Evolutionary conservation across 768 basidiomycete genomes (phyloP).

Genomic region (Mycena floridula): DNA sequence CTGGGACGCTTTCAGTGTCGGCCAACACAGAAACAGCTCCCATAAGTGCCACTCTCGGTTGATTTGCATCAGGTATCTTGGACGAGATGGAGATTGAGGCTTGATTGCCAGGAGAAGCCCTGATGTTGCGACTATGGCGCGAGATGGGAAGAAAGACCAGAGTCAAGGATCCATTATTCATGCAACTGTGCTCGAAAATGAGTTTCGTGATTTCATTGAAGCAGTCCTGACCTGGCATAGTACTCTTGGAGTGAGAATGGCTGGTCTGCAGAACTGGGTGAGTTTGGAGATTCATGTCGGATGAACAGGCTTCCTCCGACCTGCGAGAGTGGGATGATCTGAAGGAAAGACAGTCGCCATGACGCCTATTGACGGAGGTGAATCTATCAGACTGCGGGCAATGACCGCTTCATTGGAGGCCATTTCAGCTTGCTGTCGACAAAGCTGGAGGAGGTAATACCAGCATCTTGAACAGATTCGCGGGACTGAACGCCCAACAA

Average conservation of each 20-base stretch:
- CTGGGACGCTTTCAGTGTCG: conserved; percentile 21
- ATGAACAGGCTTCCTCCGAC: neutral
- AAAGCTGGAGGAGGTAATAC: conserved; percentile 17
- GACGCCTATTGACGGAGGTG: neutral
- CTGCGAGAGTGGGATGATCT: neutral
- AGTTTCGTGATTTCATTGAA: no score
- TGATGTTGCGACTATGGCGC: conserved; percentile 45
- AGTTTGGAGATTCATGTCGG: neutral
- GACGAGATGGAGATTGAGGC: conserved; percentile 24
- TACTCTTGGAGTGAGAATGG: neutral
- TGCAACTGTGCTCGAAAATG: conserved; percentile 43
- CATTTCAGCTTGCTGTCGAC: neutral
- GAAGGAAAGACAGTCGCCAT: neutral
- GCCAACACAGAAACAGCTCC: conserved; percentile 25
- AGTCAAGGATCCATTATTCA: conserved; percentile 45
- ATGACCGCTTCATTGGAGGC: neutral
- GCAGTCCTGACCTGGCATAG: neutral
- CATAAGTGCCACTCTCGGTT: neutral
- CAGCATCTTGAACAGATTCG: neutral
- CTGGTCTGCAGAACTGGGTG: neutral
- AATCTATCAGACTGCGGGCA: neutral
- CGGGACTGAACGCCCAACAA: no score
- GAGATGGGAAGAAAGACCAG: conserved; percentile 49
- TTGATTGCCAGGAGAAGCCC: conserved; percentile 28
- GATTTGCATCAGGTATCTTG: neutral